These are phyloP conservation scores for Saccharomycopsis hybrid DNA, from an alignment of 1,139 yeast genomes.

Conservation along the genomic window DNA sequence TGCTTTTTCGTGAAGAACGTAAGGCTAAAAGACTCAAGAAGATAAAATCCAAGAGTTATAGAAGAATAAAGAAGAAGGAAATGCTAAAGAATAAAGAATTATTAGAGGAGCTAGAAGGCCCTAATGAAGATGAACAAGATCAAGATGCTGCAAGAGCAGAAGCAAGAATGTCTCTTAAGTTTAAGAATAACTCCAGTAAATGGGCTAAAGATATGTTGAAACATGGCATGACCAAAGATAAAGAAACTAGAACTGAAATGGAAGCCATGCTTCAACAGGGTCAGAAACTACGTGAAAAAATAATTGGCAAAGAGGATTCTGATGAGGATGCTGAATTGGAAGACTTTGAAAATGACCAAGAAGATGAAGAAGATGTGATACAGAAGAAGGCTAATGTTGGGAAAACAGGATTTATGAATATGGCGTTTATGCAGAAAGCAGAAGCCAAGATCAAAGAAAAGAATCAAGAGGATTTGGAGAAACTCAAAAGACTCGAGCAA, in stretches of 20 bases:
- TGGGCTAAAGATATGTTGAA: constrained; percentile 93
- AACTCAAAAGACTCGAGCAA: constrained; percentile 40
- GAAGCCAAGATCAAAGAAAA: constrained; percentile 55
- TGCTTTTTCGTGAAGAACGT: constrained; percentile 92
- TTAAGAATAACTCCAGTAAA: constrained; percentile 67
- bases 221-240: constrained; percentile 85
- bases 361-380: constrained; percentile 32
- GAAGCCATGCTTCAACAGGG: constrained; percentile 93
- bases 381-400: constrained; percentile 45
- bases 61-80: constrained; percentile 82
- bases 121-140: constrained; percentile 51
- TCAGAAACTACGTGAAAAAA: constrained; percentile 66
- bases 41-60: constrained; percentile 87
- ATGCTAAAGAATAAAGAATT: constrained; percentile 60
- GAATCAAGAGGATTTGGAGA: constrained; percentile 47
- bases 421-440: constrained; percentile 94
- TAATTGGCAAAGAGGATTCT: constrained; percentile 56
- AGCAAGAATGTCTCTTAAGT: constrained; percentile 88
- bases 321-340: constrained; percentile 47
- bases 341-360: constrained; percentile 41
- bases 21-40: constrained; percentile 87
- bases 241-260: constrained; percentile 75
- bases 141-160: constrained; percentile 70
- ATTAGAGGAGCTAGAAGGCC: constrained; percentile 51
- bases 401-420: constrained; percentile 75